Percentiles rank a stretch among this genome's conserved stretches.
These are phyloP conservation scores for Conringia planisiliqua DNA, from an alignment of 345 rosid genomes.

Conservation along the genomic window DNA sequence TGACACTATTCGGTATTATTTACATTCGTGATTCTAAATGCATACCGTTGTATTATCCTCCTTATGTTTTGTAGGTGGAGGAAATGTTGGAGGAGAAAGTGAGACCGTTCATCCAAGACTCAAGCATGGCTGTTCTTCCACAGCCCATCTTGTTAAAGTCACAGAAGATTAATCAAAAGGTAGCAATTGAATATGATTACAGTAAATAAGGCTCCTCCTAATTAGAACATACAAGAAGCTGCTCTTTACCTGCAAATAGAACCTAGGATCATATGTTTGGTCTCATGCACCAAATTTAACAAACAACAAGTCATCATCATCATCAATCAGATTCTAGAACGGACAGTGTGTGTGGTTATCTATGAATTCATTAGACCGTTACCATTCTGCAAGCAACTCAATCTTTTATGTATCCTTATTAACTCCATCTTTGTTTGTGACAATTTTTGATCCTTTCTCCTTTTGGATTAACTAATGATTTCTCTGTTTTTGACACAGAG, in stretches of 20 bases:
- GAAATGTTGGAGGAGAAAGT: constrained; percentile 86
- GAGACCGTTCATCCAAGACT: constrained; percentile 58
- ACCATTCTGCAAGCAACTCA: not conserved
- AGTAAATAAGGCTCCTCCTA: not conserved
- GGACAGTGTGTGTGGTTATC: not conserved
- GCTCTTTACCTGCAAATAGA: not conserved
- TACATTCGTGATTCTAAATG: not conserved
- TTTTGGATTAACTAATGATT: not conserved
- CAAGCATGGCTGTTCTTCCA: constrained; percentile 48
- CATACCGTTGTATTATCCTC: not conserved
- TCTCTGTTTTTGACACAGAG: constrained; percentile 37
- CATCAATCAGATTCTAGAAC: no score
- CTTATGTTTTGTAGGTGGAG: constrained; percentile 49
- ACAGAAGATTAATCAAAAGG: constrained; percentile 47
- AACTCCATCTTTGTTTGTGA: not conserved
- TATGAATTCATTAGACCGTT: not conserved
- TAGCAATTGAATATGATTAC: constrained; percentile 6
- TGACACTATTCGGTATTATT: not conserved
- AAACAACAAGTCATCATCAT: no score
- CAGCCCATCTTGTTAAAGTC: constrained; percentile 57
- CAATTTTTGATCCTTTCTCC: not conserved
- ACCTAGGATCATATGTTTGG: not conserved
- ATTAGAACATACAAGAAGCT: constrained; percentile 5
- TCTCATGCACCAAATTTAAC: no score
- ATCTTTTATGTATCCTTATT: not conserved